phyloP scores from a whole-genome alignment of 1,139 yeast species.

The Kodamaea fungicola region DNA sequence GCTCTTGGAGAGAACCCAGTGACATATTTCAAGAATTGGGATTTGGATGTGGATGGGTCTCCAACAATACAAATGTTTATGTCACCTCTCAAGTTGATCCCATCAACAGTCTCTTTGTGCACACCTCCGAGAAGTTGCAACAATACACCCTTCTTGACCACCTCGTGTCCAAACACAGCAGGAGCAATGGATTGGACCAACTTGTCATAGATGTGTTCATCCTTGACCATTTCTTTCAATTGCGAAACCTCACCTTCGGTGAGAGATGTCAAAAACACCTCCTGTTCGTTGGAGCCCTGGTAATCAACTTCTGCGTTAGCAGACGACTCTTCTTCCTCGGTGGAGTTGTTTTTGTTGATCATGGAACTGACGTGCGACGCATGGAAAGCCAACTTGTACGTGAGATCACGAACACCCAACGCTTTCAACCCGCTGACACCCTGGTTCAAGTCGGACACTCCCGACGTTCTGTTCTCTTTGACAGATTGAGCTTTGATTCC shows the following conservation, averaged over 20 bases:
- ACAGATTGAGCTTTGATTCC: conserved; percentile 89
- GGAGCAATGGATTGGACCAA: conserved; percentile 92
- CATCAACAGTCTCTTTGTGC: conserved; percentile 91
- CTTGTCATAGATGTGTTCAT: conserved; percentile 80
- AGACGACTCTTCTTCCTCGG: conserved; percentile 37
- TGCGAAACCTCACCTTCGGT: conserved; percentile 83
- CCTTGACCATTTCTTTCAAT: conserved; percentile 86
- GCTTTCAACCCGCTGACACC: conserved; percentile 86
- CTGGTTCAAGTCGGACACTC: conserved; percentile 68
- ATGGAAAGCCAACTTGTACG: conserved; percentile 85
- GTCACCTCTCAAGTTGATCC: conserved; percentile 94
- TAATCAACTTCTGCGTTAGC: conserved; percentile 25
- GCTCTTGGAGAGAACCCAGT: conserved; percentile 91
- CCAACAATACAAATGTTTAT: conserved; percentile 96
- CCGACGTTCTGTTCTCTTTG: conserved; percentile 50
- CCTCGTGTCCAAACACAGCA: conserved; percentile 95
- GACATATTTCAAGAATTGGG: conserved; percentile 92
- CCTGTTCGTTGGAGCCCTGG: conserved; percentile 60
- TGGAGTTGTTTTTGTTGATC: conserved; percentile 45
- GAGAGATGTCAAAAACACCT: conserved; percentile 71
- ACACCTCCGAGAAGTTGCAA: conserved; percentile 94
- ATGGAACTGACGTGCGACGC: conserved; percentile 81
- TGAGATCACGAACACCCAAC: conserved; percentile 89
- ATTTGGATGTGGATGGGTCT: conserved; percentile 96
- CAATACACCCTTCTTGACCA: conserved; percentile 86